Evolutionary conservation across 2,329 filamentous ascomycete genomes (phyloP).

Genomic region (Elsinoe australis): DNA sequence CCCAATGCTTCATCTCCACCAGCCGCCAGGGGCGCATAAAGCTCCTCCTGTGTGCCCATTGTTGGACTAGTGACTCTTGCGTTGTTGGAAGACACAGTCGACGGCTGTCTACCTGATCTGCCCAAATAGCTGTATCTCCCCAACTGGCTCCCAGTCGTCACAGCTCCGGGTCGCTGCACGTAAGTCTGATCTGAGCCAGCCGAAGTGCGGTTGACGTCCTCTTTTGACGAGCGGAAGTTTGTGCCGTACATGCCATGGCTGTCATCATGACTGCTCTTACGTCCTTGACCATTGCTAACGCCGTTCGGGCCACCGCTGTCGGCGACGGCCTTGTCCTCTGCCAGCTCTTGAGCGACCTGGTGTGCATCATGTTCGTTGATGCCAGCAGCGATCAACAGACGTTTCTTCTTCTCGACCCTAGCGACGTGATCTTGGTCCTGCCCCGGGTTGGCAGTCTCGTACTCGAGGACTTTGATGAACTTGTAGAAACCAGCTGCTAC

Average conservation of each 20-base stretch:
- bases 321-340: conserved; percentile 7
- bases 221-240: conserved; percentile 17
- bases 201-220: conserved; percentile 16
- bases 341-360: conserved; percentile 21
- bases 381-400: conserved; percentile 22
- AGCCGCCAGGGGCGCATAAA: conserved; percentile 18
- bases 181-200: conserved; percentile 18
- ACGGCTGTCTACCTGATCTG: conserved; percentile 12
- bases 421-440: conserved; percentile 24
- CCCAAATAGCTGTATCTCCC: conserved; percentile 20
- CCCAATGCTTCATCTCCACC: conserved; percentile 18
- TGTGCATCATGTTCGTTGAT: conserved; percentile 22
- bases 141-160: conserved; percentile 18
- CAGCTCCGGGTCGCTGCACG: conserved; percentile 18
- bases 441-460: conserved; percentile 30
- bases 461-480: conserved; percentile 30
- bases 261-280: conserved; percentile 1
- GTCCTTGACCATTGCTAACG: conserved; percentile 19
- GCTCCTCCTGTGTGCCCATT: conserved; percentile 18
- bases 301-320: conserved; percentile 16
- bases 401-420: conserved; percentile 20
- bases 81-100: neutral
- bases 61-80: conserved; percentile 18
- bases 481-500: conserved; percentile 30
- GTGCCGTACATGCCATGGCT: conserved; percentile 22